phyloP scores from a whole-genome alignment of 768 basidiomycete genomes.

The Coprinellus micaceus region DNA sequence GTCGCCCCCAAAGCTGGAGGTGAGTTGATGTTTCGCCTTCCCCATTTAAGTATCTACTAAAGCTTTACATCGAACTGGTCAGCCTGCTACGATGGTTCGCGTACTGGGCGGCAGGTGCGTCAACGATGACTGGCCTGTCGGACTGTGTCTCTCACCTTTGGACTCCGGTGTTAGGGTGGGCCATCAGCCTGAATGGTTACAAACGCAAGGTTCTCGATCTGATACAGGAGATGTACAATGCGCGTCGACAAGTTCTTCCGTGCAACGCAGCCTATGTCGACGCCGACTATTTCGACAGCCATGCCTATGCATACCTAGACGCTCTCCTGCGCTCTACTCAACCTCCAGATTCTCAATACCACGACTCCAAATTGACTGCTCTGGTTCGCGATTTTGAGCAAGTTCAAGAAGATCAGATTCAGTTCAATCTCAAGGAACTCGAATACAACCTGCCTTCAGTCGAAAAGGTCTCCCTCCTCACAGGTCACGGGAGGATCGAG shows the following conservation, averaged over 20 bases:
- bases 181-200: constrained; percentile 18
- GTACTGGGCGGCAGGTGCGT: constrained; percentile 24
- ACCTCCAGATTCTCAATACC: neutral
- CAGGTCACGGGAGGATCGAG: constrained; percentile 17
- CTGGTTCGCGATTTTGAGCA: constrained; percentile 7
- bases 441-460: constrained; percentile 15
- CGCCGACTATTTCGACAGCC: constrained; percentile 7
- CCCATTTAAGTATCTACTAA: neutral
- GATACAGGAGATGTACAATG: constrained; percentile 13
- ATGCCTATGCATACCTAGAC: constrained; percentile 10
- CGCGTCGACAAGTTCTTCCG: constrained; percentile 4
- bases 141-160: too few species aligned
- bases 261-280: constrained; percentile 16
- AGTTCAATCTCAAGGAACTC: constrained; percentile 14
- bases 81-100: constrained; percentile 25
- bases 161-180: constrained; percentile 5
- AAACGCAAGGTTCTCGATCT: constrained; percentile 14
- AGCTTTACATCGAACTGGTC: too few species aligned
- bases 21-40: neutral
- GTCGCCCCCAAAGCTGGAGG: constrained; percentile 29
- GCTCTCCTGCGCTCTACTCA: constrained; percentile 16
- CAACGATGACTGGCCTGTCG: too few species aligned
- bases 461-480: constrained; percentile 15
- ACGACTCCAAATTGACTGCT: constrained; percentile 8
- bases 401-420: constrained; percentile 13